A percentile compares a stretch with the other conserved stretches of the same genome.
phyloP scores from a whole-genome alignment of 2,329 filamentous ascomycete species.

The Pleomassaria siparia region DNA sequence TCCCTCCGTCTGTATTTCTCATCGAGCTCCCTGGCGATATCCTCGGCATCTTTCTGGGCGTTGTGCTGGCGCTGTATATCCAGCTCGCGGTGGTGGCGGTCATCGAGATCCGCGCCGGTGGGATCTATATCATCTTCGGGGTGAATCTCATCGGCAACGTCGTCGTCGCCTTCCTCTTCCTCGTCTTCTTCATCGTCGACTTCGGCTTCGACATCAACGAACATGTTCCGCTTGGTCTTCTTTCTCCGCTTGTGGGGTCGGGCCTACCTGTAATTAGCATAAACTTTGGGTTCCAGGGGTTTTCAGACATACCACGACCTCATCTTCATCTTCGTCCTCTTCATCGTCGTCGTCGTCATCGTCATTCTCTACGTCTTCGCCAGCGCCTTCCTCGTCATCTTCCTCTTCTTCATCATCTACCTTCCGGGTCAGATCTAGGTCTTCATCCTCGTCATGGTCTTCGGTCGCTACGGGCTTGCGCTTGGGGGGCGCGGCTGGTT shows the following conservation, averaged over 20 bases:
- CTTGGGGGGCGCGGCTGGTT: slow-evolving; percentile 19
- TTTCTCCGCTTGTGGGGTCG: slow-evolving; percentile 79
- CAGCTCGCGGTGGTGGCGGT: slow-evolving; percentile 89
- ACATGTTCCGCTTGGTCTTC: slow-evolving; percentile 74
- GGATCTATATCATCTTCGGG: slow-evolving; percentile 84
- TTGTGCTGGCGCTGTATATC: slow-evolving; percentile 89
- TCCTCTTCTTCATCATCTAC: slow-evolving; percentile 51
- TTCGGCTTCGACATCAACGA: slow-evolving; percentile 97
- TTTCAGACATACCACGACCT: slow-evolving; percentile 9
- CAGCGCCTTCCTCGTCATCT: slow-evolving; percentile 54
- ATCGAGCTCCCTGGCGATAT: slow-evolving; percentile 77
- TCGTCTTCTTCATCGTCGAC: slow-evolving; percentile 88
- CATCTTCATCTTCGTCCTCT: slow-evolving; percentile 36
- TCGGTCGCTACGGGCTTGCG: slow-evolving; percentile 30
- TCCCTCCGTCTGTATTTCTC: slow-evolving; percentile 81
- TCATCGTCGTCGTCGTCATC: slow-evolving; percentile 63
- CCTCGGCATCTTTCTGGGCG: slow-evolving; percentile 87
- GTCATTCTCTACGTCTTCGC: slow-evolving; percentile 61
- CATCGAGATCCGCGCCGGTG: slow-evolving; percentile 78
- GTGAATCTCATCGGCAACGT: slow-evolving; percentile 86
- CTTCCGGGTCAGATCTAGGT: slow-evolving; percentile 36
- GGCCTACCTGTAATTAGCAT: slow-evolving; percentile 48
- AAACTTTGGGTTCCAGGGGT: neutral
- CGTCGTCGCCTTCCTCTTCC: slow-evolving; percentile 77
- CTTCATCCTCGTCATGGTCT: slow-evolving; percentile 41